Conservation (phyloP, 179 eudicot species). For the Corrigiola litoralis region DNA sequence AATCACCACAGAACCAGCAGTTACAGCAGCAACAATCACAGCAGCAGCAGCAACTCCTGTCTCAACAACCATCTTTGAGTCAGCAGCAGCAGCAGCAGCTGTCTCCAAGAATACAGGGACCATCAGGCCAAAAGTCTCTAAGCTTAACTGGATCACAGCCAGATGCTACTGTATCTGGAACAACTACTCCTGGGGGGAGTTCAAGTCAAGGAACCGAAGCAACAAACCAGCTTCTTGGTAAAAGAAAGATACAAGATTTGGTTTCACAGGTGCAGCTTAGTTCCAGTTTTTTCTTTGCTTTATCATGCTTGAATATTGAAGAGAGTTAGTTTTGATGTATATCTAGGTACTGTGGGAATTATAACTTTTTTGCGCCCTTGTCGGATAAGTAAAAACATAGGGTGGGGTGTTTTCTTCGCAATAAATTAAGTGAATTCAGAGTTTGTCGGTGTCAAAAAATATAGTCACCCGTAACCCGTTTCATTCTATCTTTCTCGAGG, state of each 20-base stretch:
- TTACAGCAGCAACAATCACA: slow-evolving; percentile 24
- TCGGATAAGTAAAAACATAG: neutral
- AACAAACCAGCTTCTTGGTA: slow-evolving; percentile 83
- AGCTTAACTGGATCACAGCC: slow-evolving; percentile 94
- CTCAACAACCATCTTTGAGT: slow-evolving; percentile 27
- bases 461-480: too few relatives aligned
- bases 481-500: neutral
- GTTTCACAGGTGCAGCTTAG: slow-evolving; percentile 68
- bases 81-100: slow-evolving; percentile 60
- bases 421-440: neutral
- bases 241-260: slow-evolving; percentile 87
- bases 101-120: slow-evolving; percentile 60
- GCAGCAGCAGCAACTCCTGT: slow-evolving; percentile 30
- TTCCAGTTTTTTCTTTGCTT: slow-evolving; percentile 4
- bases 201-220: slow-evolving; percentile 93
- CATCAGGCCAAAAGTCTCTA: slow-evolving; percentile 69
- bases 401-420: neutral
- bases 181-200: slow-evolving; percentile 85
- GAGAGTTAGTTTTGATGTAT: too few relatives aligned
- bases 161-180: slow-evolving; percentile 81
- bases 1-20: slow-evolving; percentile 23
- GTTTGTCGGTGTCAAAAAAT: neutral
- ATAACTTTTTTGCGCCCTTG: neutral
- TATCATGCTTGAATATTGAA: neutral
- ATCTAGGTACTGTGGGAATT: neutral